Percentiles rank a stretch among this genome's conserved stretches.
These are phyloP conservation scores for Lanmaoa rubissima DNA, from an alignment of 768 basidiomycete species.

Conservation along the genomic window DNA sequence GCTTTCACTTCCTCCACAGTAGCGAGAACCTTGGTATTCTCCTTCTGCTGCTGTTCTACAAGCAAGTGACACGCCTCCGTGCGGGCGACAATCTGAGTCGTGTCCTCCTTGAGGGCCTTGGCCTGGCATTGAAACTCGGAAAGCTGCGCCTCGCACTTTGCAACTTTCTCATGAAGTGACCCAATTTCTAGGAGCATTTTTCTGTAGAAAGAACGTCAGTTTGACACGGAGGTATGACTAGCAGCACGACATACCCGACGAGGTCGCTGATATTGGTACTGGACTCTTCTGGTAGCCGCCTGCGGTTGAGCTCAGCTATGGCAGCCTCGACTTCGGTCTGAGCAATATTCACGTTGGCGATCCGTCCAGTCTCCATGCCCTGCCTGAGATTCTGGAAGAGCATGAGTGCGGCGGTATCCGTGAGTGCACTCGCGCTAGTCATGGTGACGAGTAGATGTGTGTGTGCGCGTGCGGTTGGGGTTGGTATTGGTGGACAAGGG, in stretches of 20 bases:
- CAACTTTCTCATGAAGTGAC: conserved; percentile 2
- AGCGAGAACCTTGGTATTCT: background rate
- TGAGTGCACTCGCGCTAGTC: background rate
- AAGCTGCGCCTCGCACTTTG: conserved; percentile 11
- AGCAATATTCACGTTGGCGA: conserved; percentile 1
- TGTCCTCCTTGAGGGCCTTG: conserved; percentile 7
- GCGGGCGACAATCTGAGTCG: background rate
- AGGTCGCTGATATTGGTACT: background rate
- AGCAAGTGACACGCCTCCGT: conserved; percentile 4
- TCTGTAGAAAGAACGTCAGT: conserved; percentile 5
- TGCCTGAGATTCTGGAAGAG: conserved; percentile 12
- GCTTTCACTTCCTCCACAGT: background rate
- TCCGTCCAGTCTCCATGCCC: conserved; percentile 10
- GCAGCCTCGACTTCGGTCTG: conserved; percentile 12
- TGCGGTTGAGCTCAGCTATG: conserved; percentile 6
- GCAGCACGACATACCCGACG: conserved; percentile 2
- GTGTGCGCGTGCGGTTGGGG: background rate
- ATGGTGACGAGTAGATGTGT: conserved; percentile 6
- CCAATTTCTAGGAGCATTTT: conserved; percentile 8
- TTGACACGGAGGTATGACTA: background rate
- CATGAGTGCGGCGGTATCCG: conserved; percentile 1
- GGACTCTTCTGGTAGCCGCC: background rate
- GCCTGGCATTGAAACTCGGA: background rate
- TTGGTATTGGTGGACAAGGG: background rate
- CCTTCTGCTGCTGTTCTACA: conserved; percentile 8